Conservation (phyloP, 148 eudicot genomes). For the Persicaria tinctoria region DNA sequence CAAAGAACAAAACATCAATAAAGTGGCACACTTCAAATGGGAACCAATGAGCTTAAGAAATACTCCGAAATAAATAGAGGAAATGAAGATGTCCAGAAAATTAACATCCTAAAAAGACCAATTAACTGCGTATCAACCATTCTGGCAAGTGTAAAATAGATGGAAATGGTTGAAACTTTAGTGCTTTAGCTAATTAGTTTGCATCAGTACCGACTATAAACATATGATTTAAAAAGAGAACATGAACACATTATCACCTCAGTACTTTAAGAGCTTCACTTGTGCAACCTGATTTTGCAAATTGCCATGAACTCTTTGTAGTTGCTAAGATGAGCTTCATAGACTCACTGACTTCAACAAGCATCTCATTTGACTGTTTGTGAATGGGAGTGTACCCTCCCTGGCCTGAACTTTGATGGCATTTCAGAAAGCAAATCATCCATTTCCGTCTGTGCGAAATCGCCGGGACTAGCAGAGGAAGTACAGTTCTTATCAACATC, state of each 20-base stretch:
- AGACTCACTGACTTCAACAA: slow-evolving; percentile 20
- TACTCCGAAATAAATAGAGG: background rate
- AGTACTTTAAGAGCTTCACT: slow-evolving; percentile 48
- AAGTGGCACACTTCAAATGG: background rate
- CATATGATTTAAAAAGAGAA: background rate
- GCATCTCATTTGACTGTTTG: slow-evolving; percentile 21
- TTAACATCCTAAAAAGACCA: background rate
- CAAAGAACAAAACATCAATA: background rate
- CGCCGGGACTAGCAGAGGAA: slow-evolving; percentile 8
- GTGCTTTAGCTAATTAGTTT: background rate
- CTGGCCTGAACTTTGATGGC: slow-evolving; percentile 17
- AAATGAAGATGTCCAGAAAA: background rate
- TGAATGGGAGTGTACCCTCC: slow-evolving; percentile 9
- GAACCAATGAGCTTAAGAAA: background rate
- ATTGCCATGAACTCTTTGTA: slow-evolving; percentile 46
- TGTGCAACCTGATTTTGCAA: slow-evolving; percentile 45
- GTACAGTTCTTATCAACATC: background rate
- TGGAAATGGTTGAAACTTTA: background rate
- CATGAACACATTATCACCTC: slow-evolving; percentile 41
- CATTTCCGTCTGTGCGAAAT: slow-evolving; percentile 14
- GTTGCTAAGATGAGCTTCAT: slow-evolving; percentile 38
- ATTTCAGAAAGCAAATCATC: slow-evolving; percentile 19
- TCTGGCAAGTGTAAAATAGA: background rate
- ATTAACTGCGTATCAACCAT: background rate
- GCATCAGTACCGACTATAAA: background rate